phyloP scores from a whole-genome alignment of 148 eudicot species.

The Pouteria glomerata region DNA sequence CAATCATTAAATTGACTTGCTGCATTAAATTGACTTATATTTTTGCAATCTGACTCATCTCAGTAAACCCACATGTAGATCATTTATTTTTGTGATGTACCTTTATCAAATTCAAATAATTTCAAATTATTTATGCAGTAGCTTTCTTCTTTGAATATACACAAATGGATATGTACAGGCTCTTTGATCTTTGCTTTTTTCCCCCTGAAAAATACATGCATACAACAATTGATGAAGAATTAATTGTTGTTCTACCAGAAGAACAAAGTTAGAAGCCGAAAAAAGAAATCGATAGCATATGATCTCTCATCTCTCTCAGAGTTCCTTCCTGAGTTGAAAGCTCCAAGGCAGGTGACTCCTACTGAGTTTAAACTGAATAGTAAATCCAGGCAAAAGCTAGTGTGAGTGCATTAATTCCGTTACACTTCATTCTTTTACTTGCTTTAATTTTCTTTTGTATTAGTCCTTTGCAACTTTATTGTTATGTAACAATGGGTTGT shows the following conservation, averaged over 20 bases:
- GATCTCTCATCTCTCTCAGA: slow-evolving; percentile 74
- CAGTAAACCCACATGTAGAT: background rate
- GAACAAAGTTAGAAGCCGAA: slow-evolving; percentile 48
- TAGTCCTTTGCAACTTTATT: background rate
- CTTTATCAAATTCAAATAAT: background rate
- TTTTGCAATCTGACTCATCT: too few relatives aligned
- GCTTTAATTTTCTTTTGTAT: background rate
- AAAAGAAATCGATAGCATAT: slow-evolving; percentile 70
- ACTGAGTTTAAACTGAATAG: slow-evolving; percentile 47
- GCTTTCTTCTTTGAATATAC: slow-evolving; percentile 2
- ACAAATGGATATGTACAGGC: background rate
- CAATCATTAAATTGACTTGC: too few relatives aligned
- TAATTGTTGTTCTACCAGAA: slow-evolving; percentile 21
- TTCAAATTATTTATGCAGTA: background rate
- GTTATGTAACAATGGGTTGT: background rate
- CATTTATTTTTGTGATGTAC: background rate
- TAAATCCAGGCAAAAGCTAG: slow-evolving; percentile 62
- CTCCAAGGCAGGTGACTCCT: slow-evolving; percentile 27
- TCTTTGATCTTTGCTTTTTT: too few relatives aligned
- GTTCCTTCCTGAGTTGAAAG: slow-evolving; percentile 63
- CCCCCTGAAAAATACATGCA: too few relatives aligned
- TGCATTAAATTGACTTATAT: too few relatives aligned
- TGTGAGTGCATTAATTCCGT: slow-evolving; percentile 43
- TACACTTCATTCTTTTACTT: background rate
- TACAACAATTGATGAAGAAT: background rate